Evolutionary conservation across 192 early-diverging fungal genomes (phyloP).

Genomic region (Backusella tarrabulga): DNA sequence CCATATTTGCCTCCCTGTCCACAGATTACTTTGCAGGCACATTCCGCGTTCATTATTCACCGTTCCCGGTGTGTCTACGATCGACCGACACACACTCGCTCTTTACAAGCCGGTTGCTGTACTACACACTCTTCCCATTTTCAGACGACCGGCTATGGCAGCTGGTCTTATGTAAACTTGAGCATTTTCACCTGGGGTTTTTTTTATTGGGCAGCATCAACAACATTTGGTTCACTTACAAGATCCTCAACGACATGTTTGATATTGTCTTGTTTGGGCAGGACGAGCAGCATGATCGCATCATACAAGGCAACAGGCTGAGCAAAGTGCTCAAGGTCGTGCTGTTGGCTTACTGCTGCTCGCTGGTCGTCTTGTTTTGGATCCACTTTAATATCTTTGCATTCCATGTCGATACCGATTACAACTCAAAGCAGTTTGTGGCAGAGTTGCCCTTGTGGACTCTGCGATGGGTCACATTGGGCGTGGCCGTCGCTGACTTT

Average conservation of each 20-base stretch:
- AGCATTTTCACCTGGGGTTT: slow-evolving; percentile 56
- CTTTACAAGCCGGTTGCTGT: slow-evolving; percentile 11
- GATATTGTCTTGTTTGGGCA: slow-evolving; percentile 44
- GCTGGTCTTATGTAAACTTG: slow-evolving; percentile 44
- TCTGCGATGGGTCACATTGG: slow-evolving; percentile 54
- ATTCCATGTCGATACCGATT: slow-evolving; percentile 36
- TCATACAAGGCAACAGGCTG: not conserved
- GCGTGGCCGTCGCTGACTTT: slow-evolving; percentile 53
- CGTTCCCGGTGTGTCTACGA: slow-evolving; percentile 33
- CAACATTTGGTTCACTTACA: slow-evolving; percentile 51
- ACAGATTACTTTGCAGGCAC: not conserved
- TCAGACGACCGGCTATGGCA: slow-evolving; percentile 47
- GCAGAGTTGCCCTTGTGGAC: slow-evolving; percentile 55
- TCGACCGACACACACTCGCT: slow-evolving; percentile 11
- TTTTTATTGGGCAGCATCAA: slow-evolving; percentile 55
- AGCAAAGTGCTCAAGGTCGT: slow-evolving; percentile 34
- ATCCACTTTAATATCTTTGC: slow-evolving; percentile 57
- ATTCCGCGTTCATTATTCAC: slow-evolving; percentile 27
- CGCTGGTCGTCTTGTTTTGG: slow-evolving; percentile 51
- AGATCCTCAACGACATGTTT: slow-evolving; percentile 55
- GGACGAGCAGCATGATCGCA: not conserved
- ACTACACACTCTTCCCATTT: slow-evolving; percentile 44
- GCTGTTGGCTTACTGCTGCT: slow-evolving; percentile 40
- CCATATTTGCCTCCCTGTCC: not conserved
- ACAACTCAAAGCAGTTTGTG: slow-evolving; percentile 44